These are phyloP conservation scores for Amorphotheca resinae DNA, from an alignment of 495 filamentous ascomycete species.

Conservation along the genomic window DNA sequence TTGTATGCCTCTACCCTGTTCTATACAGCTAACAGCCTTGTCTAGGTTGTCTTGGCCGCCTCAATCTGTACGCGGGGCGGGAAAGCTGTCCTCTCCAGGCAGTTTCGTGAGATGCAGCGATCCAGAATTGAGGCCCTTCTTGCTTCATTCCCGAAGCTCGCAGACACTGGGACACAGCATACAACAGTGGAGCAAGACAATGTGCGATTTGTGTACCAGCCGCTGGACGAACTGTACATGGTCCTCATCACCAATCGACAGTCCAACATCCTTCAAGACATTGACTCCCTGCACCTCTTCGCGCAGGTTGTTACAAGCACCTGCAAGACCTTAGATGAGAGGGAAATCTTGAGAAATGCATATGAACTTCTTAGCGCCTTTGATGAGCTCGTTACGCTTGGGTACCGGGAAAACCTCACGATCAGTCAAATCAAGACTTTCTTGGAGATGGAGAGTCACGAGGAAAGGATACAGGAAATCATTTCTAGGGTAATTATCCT, in stretches of 20 bases:
- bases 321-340: conserved; percentile 90
- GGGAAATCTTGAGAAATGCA: conserved; percentile 86
- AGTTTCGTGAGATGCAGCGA: conserved; percentile 92
- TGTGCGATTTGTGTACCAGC: conserved; percentile 98
- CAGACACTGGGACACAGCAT: conserved; percentile 87
- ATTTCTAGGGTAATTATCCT: conserved; percentile 62
- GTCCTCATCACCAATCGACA: conserved; percentile 98
- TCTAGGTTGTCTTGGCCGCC: conserved; percentile 89
- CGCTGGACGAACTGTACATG: conserved; percentile 97
- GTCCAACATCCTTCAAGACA: conserved; percentile 98
- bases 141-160: conserved; percentile 92
- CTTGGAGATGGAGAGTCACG: conserved; percentile 96
- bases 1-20: background rate
- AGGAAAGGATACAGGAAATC: conserved; percentile 96
- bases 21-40: conserved; percentile 14
- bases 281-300: conserved; percentile 93
- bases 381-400: conserved; percentile 88
- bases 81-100: conserved; percentile 90
- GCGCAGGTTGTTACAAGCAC: conserved; percentile 93
- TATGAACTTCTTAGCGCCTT: conserved; percentile 93
- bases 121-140: conserved; percentile 93
- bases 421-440: conserved; percentile 96
- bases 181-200: conserved; percentile 98
- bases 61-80: conserved; percentile 98
- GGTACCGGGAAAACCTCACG: conserved; percentile 91